Percentiles rank a stretch among this genome's conserved stretches.
phyloP scores from a whole-genome alignment of 345 rosid species.

The Brassica rapa region DNA sequence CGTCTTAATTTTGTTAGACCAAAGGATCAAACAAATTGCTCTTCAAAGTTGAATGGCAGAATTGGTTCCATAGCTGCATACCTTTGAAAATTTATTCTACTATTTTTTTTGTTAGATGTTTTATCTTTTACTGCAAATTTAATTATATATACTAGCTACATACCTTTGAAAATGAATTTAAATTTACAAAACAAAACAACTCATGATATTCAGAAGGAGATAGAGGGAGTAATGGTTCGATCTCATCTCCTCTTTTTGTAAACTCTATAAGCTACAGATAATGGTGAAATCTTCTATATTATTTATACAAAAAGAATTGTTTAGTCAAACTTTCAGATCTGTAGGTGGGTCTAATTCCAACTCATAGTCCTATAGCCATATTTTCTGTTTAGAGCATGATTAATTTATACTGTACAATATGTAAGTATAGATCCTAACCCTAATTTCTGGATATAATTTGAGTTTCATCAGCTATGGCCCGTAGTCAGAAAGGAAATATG shows the following conservation, averaged over 20 bases:
- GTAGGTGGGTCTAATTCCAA: slow-evolving; percentile 7
- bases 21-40: background rate
- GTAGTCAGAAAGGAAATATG: background rate
- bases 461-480: background rate
- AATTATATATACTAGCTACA: background rate
- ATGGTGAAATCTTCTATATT: background rate
- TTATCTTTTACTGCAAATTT: background rate
- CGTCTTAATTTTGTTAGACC: background rate
- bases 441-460: background rate
- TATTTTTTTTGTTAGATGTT: background rate
- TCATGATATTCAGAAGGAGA: background rate
- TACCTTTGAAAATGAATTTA: background rate
- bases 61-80: background rate
- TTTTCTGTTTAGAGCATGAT: background rate
- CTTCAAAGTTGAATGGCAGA: background rate
- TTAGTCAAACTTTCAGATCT: background rate
- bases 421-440: no score
- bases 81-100: background rate
- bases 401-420: no score
- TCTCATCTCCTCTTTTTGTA: background rate
- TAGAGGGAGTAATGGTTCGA: background rate
- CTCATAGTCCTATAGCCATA: background rate
- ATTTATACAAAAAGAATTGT: background rate
- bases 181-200: background rate
- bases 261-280: background rate